Evolutionary conservation across 2,329 filamentous ascomycete species (phyloP), one percentile per base, ranked within the genome.

Genomic region (Ophiostoma pallidulum): DNA sequence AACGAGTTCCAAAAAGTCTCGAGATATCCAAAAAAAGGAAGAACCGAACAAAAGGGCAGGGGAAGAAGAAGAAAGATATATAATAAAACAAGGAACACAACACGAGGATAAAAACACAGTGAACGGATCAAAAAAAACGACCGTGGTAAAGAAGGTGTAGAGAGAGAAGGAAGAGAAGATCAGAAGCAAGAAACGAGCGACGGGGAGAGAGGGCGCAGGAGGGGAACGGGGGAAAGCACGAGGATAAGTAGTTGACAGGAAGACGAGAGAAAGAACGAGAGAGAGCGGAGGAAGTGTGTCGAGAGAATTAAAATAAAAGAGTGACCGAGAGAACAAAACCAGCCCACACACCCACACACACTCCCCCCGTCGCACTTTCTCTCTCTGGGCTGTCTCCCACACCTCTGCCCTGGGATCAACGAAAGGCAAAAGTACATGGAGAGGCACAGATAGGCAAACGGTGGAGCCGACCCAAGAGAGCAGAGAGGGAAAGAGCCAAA

Each of bases 61-160:
- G 31, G 33, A 41, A 48, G 46, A 41, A 67, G 66, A 64, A 64
- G 29, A 36, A 29, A 42, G n/a, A n/a, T n/a, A 47, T 24, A 47
- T 35, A 39, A 38, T 38, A 52, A 49, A 29, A 46, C 47, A 19
- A 53, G 35, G 32, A 53, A 45, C 36, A 53, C 33, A 41, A 42
- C 38, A 52, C 50, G 45, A 45, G 31, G 65, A 66, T 62, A 61
- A 68, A 66, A 64, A 70, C 62, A 64, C 33, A 58, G 61, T 62
- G 62, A 61, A 69, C 66, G 64, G 62, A 67, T 64, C 49, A 59
- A 45, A 72, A 45, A 72, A 68, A 66, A 66, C 68, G 68, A 72
- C 73, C 68, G 66, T 69, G 57, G 58, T 55, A 64, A 66, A 31
- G 47, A 49, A 48, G 45, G 38, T 40, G 16, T 41, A 24, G 37